Percentiles rank a stretch among this genome's conserved stretches.
Conservation (phyloP, 2,329 filamentous ascomycete genomes). For the Pseudogymnoascus sp. region DNA sequence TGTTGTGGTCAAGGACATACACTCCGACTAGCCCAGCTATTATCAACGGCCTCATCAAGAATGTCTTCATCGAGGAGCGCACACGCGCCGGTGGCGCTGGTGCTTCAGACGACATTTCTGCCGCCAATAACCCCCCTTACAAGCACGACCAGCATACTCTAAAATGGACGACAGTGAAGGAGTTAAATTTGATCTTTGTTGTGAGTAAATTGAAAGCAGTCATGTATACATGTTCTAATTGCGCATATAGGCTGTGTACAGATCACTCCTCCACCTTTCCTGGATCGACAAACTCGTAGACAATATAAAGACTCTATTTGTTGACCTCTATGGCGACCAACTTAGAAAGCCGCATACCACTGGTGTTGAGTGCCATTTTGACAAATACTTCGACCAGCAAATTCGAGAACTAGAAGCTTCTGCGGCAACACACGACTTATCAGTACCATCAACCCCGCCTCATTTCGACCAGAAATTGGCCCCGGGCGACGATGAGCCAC, state of each 20-base stretch:
- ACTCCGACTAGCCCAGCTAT: slow-evolving; percentile 70
- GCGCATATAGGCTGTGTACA: slow-evolving; percentile 73
- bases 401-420: slow-evolving; percentile 68
- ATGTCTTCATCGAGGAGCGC: slow-evolving; percentile 97
- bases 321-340: slow-evolving; percentile 82
- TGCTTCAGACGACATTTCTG: slow-evolving; percentile 52
- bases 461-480: slow-evolving; percentile 20
- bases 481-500: slow-evolving; percentile 38
- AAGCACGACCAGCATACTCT: slow-evolving; percentile 89
- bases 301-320: slow-evolving; percentile 86
- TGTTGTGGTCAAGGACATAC: slow-evolving; percentile 90
- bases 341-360: slow-evolving; percentile 73
- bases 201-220: slow-evolving; percentile 41
- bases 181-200: slow-evolving; percentile 91
- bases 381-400: slow-evolving; percentile 91
- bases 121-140: slow-evolving; percentile 64
- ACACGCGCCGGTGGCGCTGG: slow-evolving; percentile 45
- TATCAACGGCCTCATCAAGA: slow-evolving; percentile 89
- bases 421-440: slow-evolving; percentile 29
- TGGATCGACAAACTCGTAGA: slow-evolving; percentile 97
- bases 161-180: slow-evolving; percentile 89
- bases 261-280: slow-evolving; percentile 85
- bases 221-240: neutral
- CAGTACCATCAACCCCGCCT: slow-evolving; percentile 21
- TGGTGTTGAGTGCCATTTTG: slow-evolving; percentile 75